A percentile compares a stretch with the other conserved stretches of the same genome.
phyloP scores from a whole-genome alignment of 441 rosid genomes.

The Pelargonium fulgidum region DNA sequence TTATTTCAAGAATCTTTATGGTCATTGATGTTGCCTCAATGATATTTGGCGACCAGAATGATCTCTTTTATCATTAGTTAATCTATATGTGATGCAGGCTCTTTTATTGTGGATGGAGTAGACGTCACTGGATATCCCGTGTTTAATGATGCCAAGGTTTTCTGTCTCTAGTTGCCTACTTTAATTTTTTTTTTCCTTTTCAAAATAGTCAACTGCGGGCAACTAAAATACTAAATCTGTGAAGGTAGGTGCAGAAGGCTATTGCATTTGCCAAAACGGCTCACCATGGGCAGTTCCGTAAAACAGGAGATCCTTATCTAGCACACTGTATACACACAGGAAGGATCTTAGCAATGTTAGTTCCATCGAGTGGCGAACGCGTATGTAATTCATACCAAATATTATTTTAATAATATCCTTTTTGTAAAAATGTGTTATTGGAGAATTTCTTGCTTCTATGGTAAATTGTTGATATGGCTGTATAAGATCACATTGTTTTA shows the following conservation, averaged over 20 bases:
- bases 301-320: constrained; percentile 68
- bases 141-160: constrained; percentile 56
- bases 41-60: neutral
- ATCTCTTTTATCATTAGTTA: neutral
- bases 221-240: constrained; percentile 34
- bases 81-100: constrained; percentile 32
- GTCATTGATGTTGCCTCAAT: no score
- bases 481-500: neutral
- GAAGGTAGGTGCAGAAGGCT: constrained; percentile 81
- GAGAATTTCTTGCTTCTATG: neutral
- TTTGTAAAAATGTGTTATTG: neutral
- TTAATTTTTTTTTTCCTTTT: neutral
- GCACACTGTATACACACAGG: constrained; percentile 63
- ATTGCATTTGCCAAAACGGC: constrained; percentile 61
- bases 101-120: constrained; percentile 50
- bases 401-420: neutral
- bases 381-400: constrained; percentile 26
- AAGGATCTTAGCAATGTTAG: constrained; percentile 57
- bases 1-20: no score
- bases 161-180: constrained; percentile 25
- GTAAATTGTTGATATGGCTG: neutral
- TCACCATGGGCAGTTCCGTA: constrained; percentile 61
- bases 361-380: constrained; percentile 52
- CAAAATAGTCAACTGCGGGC: constrained; percentile 17
- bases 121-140: constrained; percentile 56